phyloP scores from a whole-genome alignment of 805 yeast genomes.

The Saccharomycopsis fibuligera region DNA sequence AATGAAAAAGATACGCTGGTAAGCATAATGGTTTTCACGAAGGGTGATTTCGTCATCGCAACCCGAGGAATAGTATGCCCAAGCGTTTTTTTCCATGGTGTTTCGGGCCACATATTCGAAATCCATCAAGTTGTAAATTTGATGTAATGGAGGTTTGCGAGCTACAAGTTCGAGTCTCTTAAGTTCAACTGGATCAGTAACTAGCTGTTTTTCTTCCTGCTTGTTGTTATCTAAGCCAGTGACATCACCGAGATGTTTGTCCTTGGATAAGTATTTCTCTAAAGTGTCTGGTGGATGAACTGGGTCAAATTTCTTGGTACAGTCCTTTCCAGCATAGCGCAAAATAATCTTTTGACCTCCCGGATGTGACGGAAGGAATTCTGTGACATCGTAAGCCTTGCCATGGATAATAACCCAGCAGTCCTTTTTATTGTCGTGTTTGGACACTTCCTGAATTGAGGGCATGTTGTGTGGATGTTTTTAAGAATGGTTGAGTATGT shows the following conservation, averaged over 20 bases:
- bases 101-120: slow-evolving; percentile 82
- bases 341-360: slow-evolving; percentile 69
- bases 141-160: slow-evolving; percentile 61
- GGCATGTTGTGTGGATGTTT: slow-evolving; percentile 13
- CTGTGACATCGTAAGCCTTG: slow-evolving; percentile 70
- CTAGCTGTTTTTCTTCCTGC: slow-evolving; percentile 33
- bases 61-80: slow-evolving; percentile 92
- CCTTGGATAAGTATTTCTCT: slow-evolving; percentile 49
- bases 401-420: slow-evolving; percentile 77
- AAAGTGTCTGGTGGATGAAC: slow-evolving; percentile 88
- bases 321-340: slow-evolving; percentile 79
- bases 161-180: slow-evolving; percentile 37
- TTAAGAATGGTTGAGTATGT: background rate
- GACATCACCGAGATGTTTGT: slow-evolving; percentile 58
- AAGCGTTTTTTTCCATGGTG: slow-evolving; percentile 69
- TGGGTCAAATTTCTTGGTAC: slow-evolving; percentile 79
- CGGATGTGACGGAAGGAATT: slow-evolving; percentile 74
- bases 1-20: slow-evolving; percentile 79
- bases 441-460: slow-evolving; percentile 43
- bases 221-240: slow-evolving; percentile 27
- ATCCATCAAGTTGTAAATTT: slow-evolving; percentile 73
- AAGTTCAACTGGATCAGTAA: slow-evolving; percentile 28
- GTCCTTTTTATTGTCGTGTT: slow-evolving; percentile 67
- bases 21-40: slow-evolving; percentile 88
- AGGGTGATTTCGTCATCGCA: slow-evolving; percentile 88